phyloP scores from a whole-genome alignment of 495 filamentous ascomycete species.

The Lasiosphaeria miniovina region DNA sequence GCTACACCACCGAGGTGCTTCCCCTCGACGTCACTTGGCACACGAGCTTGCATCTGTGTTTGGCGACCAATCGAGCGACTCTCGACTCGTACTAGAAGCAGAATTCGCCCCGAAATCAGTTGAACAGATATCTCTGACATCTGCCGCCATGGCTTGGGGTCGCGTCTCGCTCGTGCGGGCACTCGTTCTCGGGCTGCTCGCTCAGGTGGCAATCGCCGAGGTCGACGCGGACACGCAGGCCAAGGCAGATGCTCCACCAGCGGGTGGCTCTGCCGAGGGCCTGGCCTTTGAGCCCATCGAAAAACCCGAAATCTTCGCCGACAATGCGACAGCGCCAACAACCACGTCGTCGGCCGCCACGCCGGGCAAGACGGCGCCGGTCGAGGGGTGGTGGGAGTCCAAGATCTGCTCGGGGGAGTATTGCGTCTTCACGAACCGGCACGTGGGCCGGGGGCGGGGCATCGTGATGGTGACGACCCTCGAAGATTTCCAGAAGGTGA shows the following conservation, averaged over 20 bases:
- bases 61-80: not conserved
- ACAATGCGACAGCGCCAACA: conserved; percentile 20
- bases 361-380: conserved; percentile 10
- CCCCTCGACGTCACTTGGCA: conserved; percentile 10
- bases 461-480: conserved; percentile 26
- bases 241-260: conserved; percentile 6
- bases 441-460: conserved; percentile 25
- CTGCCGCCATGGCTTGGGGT: conserved; percentile 22
- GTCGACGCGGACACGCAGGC: conserved; percentile 7
- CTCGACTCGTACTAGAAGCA: not conserved
- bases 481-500: conserved; percentile 27
- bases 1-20: conserved; percentile 3
- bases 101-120: not conserved
- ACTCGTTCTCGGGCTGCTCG: conserved; percentile 20
- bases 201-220: conserved; percentile 9
- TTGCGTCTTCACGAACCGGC: conserved; percentile 36
- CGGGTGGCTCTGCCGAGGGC: conserved; percentile 16
- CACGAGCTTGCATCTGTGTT: not conserved
- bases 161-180: conserved; percentile 14
- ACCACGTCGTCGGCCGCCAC: not conserved
- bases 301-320: conserved; percentile 23
- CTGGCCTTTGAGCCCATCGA: conserved; percentile 30
- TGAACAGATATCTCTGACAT: not conserved
- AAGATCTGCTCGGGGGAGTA: conserved; percentile 30
- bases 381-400: conserved; percentile 27